Base-by-base conservation (phyloP, 495 filamentous ascomycete genomes). In the Penicillium malachiteum region DNA sequence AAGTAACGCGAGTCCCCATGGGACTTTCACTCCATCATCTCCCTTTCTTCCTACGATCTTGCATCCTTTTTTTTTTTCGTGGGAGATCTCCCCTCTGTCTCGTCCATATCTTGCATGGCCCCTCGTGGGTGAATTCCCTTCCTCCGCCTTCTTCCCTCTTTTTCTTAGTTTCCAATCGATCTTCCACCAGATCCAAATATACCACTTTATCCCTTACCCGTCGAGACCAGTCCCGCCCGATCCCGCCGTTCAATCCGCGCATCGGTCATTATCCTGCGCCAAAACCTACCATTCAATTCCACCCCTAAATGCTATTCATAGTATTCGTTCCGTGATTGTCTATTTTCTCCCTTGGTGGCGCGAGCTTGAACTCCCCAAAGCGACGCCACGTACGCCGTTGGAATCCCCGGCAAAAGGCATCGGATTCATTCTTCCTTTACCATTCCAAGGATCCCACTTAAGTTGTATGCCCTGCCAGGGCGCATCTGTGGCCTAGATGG, bases 401-500 rank as follows among this genome's bases (percentile, higher is more conserved):
- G 56, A 64, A 52, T 55, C 65, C 47, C 51, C 21, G 21, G 21
- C 21, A 26, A 26, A 46, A 52, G 50, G 59, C 57, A 68, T 57
- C 66, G 72, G 67, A 74, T 69, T 64, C 58, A 26, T 5, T 50
- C 37, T 12, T 41, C 16, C 43, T 18, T 14, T 48, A 32, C 68
- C 54, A 53, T 53, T 47, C 40, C 21, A 56, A 56, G 52, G 42
- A 53, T 52, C 66, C 49, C 55, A 12, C 58, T 50, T 9, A 46
- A 52, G 48, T 68, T 64, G 57, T 57, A 74, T 66, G 66, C 70
- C 67, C 66, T 47, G 17, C 32, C 18, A 35, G 59, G 69, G 71
- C 59, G 56, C 61, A 65, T 46, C 41, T 58, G 12, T 58, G 64
- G 63, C 63, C 67, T 71, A 70, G 52, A 76, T 76, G 73, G 67